These are phyloP conservation scores for Leccinellum luteum DNA, from an alignment of 768 basidiomycete species.

Conservation along the genomic window DNA sequence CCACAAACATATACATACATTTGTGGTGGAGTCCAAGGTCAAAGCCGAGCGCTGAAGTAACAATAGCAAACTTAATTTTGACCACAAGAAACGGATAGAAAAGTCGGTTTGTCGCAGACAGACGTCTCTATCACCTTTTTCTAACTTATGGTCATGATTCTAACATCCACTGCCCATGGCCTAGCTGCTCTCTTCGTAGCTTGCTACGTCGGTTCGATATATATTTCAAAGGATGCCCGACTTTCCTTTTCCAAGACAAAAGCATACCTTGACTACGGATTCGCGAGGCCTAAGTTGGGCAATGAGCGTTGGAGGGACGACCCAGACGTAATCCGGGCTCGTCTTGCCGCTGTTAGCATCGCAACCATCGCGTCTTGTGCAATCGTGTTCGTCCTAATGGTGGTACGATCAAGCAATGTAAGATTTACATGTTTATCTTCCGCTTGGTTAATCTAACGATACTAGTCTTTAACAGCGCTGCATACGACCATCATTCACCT, in stretches of 20 bases:
- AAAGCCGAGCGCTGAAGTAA: background rate
- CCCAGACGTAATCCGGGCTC: conserved; percentile 77
- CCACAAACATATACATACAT: conserved; percentile 11
- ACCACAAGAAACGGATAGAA: conserved; percentile 7
- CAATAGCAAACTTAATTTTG: background rate
- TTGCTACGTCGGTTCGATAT: conserved; percentile 82
- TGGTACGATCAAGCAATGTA: conserved; percentile 20
- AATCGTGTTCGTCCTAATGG: conserved; percentile 47
- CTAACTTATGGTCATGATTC: conserved; percentile 18
- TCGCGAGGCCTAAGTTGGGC: conserved; percentile 29
- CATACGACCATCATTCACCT: conserved; percentile 39
- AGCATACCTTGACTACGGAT: conserved; percentile 24
- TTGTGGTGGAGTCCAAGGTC: background rate
- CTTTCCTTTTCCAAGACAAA: conserved; percentile 45
- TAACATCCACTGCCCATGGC: conserved; percentile 44
- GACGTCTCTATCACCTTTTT: background rate
- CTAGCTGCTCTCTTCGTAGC: conserved; percentile 57
- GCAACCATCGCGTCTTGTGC: conserved; percentile 61
- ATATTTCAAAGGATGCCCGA: conserved; percentile 65
- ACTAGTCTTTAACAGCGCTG: conserved; percentile 20
- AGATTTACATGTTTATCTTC: background rate
- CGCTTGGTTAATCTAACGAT: conserved; percentile 4
- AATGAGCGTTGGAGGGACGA: conserved; percentile 74
- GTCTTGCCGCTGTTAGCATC: conserved; percentile 63
- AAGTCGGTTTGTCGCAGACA: conserved; percentile 8